Evolutionary conservation across 1,284 basidiomycete species (phyloP).

Genomic region (Pyrrhoderma lamaoense): DNA sequence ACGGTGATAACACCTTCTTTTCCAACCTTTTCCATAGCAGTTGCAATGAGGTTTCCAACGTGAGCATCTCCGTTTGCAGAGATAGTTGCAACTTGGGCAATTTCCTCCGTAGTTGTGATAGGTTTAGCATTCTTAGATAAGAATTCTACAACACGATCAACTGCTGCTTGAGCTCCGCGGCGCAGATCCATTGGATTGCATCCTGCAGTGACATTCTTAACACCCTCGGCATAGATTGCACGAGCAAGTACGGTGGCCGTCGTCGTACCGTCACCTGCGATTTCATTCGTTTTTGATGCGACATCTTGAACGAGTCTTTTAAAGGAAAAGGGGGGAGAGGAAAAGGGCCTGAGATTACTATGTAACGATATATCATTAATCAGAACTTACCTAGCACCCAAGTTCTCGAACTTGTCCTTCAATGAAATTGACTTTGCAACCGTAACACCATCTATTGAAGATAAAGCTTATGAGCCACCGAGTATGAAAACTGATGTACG

Average conservation of each 20-base stretch:
- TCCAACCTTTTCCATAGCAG: slow-evolving; percentile 99
- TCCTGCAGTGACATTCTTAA: slow-evolving; percentile 98
- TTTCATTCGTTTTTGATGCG: slow-evolving; percentile 94
- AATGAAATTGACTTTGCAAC: slow-evolving; percentile 93
- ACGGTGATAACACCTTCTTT: slow-evolving; percentile 99
- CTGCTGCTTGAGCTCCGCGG: slow-evolving; percentile 92
- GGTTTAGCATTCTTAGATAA: slow-evolving; percentile 86
- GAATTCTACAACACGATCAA: slow-evolving; percentile 92
- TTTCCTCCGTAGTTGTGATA: slow-evolving; percentile 96
- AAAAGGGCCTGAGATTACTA: too few species aligned
- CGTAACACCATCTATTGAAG: slow-evolving; percentile 84
- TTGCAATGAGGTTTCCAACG: slow-evolving; percentile 94
- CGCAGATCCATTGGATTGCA: slow-evolving; percentile 99
- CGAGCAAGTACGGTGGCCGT: slow-evolving; percentile 96
- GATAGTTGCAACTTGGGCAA: slow-evolving; percentile 97
- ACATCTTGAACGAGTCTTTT: slow-evolving; percentile 91
- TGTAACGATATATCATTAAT: not conserved
- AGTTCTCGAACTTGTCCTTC: slow-evolving; percentile 99
- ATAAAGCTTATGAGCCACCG: too few species aligned
- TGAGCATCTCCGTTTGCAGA: slow-evolving; percentile 96
- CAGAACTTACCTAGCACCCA: slow-evolving; percentile 80
- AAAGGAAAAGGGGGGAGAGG: not conserved
- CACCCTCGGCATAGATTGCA: slow-evolving; percentile 97
- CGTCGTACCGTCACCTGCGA: slow-evolving; percentile 97
- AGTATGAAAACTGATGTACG: too few species aligned